Conservation (phyloP, 2,329 filamentous ascomycete species). For the Paecilomyces sp. region DNA sequence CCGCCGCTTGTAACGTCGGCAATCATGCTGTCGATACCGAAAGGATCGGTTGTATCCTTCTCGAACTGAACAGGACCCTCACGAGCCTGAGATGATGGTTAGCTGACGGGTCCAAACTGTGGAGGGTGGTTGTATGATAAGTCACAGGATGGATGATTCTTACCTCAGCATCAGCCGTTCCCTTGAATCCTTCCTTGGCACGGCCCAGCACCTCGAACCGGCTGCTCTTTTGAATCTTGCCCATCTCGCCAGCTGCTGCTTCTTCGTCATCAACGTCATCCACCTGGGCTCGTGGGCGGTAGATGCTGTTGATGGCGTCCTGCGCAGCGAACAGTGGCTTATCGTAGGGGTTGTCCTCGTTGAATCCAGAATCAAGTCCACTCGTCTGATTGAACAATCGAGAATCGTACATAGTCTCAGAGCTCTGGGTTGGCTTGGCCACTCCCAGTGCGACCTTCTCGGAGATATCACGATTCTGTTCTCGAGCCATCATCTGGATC, state of each 20-base stretch:
- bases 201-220: constrained; percentile 84
- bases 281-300: constrained; percentile 66
- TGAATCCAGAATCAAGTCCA: constrained; percentile 86
- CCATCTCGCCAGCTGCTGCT: constrained; percentile 73
- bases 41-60: constrained; percentile 78
- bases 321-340: constrained; percentile 95
- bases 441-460: constrained; percentile 93
- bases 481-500: constrained; percentile 85
- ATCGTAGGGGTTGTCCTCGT: constrained; percentile 96
- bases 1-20: constrained; percentile 62
- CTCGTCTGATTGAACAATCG: constrained; percentile 89
- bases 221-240: constrained; percentile 75
- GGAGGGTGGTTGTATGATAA: not conserved
- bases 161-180: constrained; percentile 69
- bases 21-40: constrained; percentile 91
- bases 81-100: constrained; percentile 47
- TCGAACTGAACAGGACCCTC: constrained; percentile 96
- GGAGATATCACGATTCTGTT: constrained; percentile 93
- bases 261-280: constrained; percentile 72
- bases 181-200: constrained; percentile 80
- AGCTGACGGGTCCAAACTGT: not conserved
- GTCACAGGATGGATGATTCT: constrained; percentile 19
- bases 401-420: constrained; percentile 95
- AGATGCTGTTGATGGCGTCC: constrained; percentile 90
- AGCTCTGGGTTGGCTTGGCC: constrained; percentile 86